Conservation (phyloP, 192 early-diverging fungal genomes). For the Dissophora ornata region DNA sequence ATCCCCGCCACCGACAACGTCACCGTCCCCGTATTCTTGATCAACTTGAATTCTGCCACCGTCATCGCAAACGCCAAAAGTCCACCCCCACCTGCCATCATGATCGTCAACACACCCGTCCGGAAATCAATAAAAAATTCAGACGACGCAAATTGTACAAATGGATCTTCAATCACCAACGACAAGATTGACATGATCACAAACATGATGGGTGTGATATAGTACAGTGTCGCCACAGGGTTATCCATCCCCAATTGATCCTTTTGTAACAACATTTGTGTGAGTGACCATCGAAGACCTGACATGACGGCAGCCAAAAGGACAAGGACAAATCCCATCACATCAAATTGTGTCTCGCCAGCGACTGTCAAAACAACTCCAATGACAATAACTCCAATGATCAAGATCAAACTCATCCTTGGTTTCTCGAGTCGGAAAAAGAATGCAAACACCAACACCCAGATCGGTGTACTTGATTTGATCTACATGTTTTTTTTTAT, state of each 20-base stretch:
- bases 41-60: slow-evolving; percentile 79
- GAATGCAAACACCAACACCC: slow-evolving; percentile 85
- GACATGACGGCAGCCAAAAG: slow-evolving; percentile 76
- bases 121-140: slow-evolving; percentile 65
- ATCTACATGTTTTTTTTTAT: slow-evolving; percentile 44
- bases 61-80: slow-evolving; percentile 85
- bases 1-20: slow-evolving; percentile 88
- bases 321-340: slow-evolving; percentile 64
- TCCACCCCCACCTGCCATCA: slow-evolving; percentile 80
- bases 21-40: slow-evolving; percentile 80
- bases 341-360: slow-evolving; percentile 73
- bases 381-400: slow-evolving; percentile 77
- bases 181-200: slow-evolving; percentile 68
- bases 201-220: slow-evolving; percentile 84
- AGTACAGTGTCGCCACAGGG: slow-evolving; percentile 81
- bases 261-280: slow-evolving; percentile 79
- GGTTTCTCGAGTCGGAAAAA: slow-evolving; percentile 81
- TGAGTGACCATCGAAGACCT: slow-evolving; percentile 87
- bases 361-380: slow-evolving; percentile 83
- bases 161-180: slow-evolving; percentile 67
- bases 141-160: slow-evolving; percentile 57
- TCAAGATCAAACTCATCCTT: slow-evolving; percentile 65
- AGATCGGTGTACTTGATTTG: slow-evolving; percentile 74
- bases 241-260: slow-evolving; percentile 77
- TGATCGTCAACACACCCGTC: slow-evolving; percentile 57